Evolutionary conservation across 495 filamentous ascomycete species (phyloP), one percentile per base, ranked within the genome.

Genomic region (Aspergillus saccharolyticus): DNA sequence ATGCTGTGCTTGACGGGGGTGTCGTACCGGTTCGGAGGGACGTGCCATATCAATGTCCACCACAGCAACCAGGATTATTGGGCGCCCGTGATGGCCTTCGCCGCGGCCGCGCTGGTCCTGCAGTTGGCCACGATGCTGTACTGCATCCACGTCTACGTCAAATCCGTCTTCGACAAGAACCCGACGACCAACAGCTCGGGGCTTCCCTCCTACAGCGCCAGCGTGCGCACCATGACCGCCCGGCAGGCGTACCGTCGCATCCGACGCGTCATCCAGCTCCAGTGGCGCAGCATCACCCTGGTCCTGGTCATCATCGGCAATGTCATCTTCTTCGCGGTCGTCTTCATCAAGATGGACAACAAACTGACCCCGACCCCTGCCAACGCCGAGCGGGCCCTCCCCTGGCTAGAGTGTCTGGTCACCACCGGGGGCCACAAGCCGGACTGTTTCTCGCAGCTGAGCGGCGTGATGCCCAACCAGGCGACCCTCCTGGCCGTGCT

Each of bases 141-240:
- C 75, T 97, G 94, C 70, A 89, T 96, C 67, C 86, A 95, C 61
- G 88, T 98, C 56, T 98, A 98, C 66, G 77, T 98, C 64, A 85
- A 79, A 53, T 86, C 91, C 16, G 84, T 96, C 47, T 82, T 93
- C 63, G 82, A 88, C 64, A 85, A 84, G 61, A 80, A 80, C 52
- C 75, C 83, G 33, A 84, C 85, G 5, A 88, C 86, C 28, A 84
- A 81, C 61, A 86, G 82, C 69, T 90, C 89, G 12, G 82, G 78
- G 15, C 74, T 94, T 18, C 90, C 88, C 5, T 90, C 90, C 1
- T 91, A 95, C 71, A 80, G 83, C 19, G 81, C 81, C 60, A 96
- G 91, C 69, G 74, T 94, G 44, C 85, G 86, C 65, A 93, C 89
- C 33, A 81, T 91, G 59, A 91, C 89, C 7, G 89, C 95, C 18